Evolutionary conservation across 78 protist species (phyloP).

Genomic region (Creolimax fragrantissima): DNA sequence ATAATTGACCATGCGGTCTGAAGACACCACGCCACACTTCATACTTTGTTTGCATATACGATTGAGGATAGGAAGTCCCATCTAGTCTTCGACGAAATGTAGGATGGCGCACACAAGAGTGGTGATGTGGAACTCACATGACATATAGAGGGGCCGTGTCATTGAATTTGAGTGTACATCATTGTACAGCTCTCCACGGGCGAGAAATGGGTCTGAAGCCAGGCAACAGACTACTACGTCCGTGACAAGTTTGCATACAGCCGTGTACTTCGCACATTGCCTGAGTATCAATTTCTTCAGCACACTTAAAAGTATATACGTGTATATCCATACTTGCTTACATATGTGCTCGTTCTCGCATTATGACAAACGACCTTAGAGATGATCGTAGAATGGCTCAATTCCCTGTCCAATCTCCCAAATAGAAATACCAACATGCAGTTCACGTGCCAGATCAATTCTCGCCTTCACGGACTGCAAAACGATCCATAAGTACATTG

Average conservation of each 20-base stretch:
- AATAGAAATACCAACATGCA: background rate
- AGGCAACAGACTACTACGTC: background rate
- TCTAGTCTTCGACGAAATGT: no score
- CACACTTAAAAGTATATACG: background rate
- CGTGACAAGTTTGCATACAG: background rate
- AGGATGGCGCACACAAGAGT: background rate
- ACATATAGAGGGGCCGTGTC: background rate
- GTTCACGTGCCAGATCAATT: background rate
- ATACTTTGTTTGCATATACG: no score
- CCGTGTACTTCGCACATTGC: background rate
- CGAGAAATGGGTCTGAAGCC: background rate
- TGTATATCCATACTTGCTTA: background rate
- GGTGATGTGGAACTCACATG: background rate
- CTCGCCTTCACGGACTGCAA: background rate
- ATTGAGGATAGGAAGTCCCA: no score
- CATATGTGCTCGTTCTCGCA: background rate
- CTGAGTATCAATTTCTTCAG: no score
- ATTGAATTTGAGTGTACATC: background rate
- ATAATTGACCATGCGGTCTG: no score
- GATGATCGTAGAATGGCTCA: background rate
- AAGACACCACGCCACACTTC: no score
- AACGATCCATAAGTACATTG: background rate
- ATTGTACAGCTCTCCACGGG: background rate
- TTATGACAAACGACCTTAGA: background rate
- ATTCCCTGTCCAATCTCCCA: background rate